Percentiles rank a stretch among this genome's conserved stretches.
Conservation (phyloP, 2,329 filamentous ascomycete genomes). For the Apiospora rasikravindrae region DNA sequence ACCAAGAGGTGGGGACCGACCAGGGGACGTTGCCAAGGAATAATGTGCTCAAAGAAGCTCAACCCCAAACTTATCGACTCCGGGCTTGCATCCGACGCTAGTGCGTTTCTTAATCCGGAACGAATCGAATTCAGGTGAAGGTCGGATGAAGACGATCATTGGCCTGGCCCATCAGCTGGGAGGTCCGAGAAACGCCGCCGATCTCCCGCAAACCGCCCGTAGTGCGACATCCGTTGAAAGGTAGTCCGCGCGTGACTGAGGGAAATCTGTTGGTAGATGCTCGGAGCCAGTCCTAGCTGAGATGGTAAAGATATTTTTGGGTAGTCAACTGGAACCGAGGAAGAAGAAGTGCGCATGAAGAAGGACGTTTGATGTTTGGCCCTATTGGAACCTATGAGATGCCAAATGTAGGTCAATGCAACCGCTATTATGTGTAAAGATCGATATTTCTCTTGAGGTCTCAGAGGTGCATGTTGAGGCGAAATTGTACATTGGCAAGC, state of each 20-base stretch:
- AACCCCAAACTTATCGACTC: background rate
- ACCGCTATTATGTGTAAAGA: too few relatives aligned
- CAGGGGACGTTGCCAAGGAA: background rate
- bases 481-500: background rate
- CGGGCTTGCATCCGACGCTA: background rate
- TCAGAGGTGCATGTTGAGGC: too few relatives aligned
- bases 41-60: constrained; percentile 15
- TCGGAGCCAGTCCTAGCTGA: background rate
- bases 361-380: background rate
- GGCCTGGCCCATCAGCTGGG: background rate
- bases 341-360: background rate
- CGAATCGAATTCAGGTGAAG: background rate
- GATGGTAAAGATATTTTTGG: background rate
- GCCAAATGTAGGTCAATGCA: background rate
- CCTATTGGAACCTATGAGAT: background rate
- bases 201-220: background rate
- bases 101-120: background rate
- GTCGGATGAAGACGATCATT: background rate
- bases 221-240: background rate
- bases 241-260: too few relatives aligned
- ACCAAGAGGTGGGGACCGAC: background rate
- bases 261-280: too few relatives aligned
- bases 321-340: background rate
- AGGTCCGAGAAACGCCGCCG: background rate
- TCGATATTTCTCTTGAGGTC: too few relatives aligned